phyloP scores from a whole-genome alignment of 495 filamentous ascomycete genomes.

The Aspergillus diversus region DNA sequence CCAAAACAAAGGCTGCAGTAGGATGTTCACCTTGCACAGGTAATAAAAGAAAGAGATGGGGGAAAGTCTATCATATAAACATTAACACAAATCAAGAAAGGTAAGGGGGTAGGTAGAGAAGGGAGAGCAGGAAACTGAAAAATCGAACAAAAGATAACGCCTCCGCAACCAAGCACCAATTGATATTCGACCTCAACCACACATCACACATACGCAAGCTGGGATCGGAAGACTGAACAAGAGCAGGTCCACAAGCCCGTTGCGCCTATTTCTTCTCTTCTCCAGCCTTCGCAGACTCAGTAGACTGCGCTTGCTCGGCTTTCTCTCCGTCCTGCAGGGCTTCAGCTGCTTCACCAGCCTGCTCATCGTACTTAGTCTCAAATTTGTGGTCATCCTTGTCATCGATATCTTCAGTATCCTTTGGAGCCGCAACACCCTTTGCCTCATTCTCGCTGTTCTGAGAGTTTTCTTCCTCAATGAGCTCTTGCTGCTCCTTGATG shows the following conservation, averaged over 20 bases:
- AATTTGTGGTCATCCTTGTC: conserved; percentile 61
- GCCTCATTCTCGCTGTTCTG: conserved; percentile 78
- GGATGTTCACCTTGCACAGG: not conserved
- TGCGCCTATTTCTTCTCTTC: conserved; percentile 35
- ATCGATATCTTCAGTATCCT: conserved; percentile 84
- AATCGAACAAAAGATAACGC: not conserved
- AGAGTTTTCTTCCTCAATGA: conserved; percentile 96
- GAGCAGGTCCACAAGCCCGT: conserved; percentile 5
- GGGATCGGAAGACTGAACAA: not conserved
- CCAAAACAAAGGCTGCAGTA: no score
- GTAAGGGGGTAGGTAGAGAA: not conserved
- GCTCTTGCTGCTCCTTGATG: conserved; percentile 96
- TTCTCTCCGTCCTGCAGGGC: conserved; percentile 46
- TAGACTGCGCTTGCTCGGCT: conserved; percentile 35
- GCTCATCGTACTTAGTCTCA: conserved; percentile 33
- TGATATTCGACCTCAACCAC: conserved; percentile 7
- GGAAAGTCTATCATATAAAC: conserved; percentile 31
- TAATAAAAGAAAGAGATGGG: conserved; percentile 12
- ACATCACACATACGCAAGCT: not conserved
- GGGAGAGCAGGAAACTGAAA: not conserved
- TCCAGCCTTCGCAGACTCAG: conserved; percentile 18
- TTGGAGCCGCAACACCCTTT: conserved; percentile 54
- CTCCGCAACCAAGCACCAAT: not conserved
- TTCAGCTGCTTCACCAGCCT: conserved; percentile 47
- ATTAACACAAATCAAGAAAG: conserved; percentile 29